Evolutionary conservation across 2,329 filamentous ascomycete species (phyloP).

Genomic region (Aspergillus sojae): DNA sequence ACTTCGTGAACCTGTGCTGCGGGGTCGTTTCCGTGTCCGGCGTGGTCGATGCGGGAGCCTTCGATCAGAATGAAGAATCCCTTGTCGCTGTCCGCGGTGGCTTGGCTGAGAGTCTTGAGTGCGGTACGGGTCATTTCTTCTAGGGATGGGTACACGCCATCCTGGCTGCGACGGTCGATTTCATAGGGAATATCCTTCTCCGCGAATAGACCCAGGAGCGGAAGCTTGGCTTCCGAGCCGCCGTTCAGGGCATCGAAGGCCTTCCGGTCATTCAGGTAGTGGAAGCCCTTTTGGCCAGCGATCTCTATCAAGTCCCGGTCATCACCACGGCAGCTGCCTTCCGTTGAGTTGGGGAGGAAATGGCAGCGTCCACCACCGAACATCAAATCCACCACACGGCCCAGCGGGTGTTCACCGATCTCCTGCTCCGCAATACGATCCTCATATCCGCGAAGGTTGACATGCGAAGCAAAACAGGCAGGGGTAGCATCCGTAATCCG

Average conservation of each 20-base stretch:
- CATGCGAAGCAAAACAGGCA: constrained; percentile 91
- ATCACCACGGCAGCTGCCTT: constrained; percentile 81
- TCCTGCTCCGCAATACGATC: constrained; percentile 92
- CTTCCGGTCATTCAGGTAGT: constrained; percentile 70
- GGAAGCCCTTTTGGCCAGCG: constrained; percentile 78
- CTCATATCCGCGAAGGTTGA: constrained; percentile 75
- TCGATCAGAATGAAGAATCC: constrained; percentile 99
- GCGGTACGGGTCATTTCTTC: constrained; percentile 90
- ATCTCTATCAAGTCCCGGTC: constrained; percentile 72
- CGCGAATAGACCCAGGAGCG: constrained; percentile 84
- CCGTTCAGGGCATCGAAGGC: constrained; percentile 74
- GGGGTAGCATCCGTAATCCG: constrained; percentile 94
- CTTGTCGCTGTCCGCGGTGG: constrained; percentile 80
- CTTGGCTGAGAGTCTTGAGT: constrained; percentile 74
- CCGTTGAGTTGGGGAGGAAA: constrained; percentile 80
- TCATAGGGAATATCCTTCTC: constrained; percentile 85
- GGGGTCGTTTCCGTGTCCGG: constrained; percentile 82
- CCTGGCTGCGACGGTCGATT: constrained; percentile 79
- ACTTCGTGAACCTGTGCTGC: constrained; percentile 88
- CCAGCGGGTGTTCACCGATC: constrained; percentile 83
- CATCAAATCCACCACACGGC: constrained; percentile 86
- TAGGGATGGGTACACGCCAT: constrained; percentile 81
- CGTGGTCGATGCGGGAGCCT: constrained; percentile 93
- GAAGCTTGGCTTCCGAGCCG: constrained; percentile 71
- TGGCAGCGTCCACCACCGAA: constrained; percentile 91